phyloP scores from a whole-genome alignment of 306 rosid genomes.

The Prunus mongolica region DNA sequence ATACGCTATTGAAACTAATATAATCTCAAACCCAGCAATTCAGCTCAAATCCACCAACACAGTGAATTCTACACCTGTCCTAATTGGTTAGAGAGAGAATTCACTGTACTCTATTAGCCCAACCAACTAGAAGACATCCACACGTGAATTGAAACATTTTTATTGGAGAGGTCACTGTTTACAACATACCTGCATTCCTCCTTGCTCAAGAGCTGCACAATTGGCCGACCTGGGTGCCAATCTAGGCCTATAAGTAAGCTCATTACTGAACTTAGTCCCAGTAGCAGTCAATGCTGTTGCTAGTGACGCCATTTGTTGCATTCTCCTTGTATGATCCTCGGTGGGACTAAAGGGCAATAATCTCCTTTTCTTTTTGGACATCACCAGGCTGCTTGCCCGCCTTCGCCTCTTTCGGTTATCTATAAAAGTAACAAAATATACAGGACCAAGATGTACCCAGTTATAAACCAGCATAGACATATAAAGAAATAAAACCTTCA shows the following conservation, averaged over 20 bases:
- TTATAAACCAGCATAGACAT: not conserved
- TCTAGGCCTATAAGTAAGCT: slow-evolving; percentile 61
- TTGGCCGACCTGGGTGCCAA: slow-evolving; percentile 84
- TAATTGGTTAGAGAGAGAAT: too few relatives aligned
- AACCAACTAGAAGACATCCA: not conserved
- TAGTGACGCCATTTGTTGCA: slow-evolving; percentile 87
- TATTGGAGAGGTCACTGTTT: not conserved
- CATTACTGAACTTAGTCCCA: slow-evolving; percentile 59
- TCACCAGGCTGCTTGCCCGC: slow-evolving; percentile 45
- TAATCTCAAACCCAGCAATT: not conserved
- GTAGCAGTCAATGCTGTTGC: slow-evolving; percentile 86
- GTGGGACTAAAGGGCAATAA: slow-evolving; percentile 54
- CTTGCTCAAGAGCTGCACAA: slow-evolving; percentile 55
- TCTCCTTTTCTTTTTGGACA: slow-evolving; percentile 67
- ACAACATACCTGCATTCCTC: slow-evolving; percentile 84
- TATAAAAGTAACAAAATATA: slow-evolving; percentile 17
- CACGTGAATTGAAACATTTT: not conserved
- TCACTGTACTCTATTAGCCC: too few relatives aligned
- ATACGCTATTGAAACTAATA: too few relatives aligned
- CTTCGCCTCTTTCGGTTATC: slow-evolving; percentile 59
- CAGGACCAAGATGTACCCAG: not conserved
- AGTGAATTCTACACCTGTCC: not conserved
- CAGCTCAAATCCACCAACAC: not conserved
- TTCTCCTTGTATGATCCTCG: slow-evolving; percentile 55
- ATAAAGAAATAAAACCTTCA: not conserved